phyloP scores from a whole-genome alignment of 1,284 basidiomycete genomes.

The Austropuccinia psidii region DNA sequence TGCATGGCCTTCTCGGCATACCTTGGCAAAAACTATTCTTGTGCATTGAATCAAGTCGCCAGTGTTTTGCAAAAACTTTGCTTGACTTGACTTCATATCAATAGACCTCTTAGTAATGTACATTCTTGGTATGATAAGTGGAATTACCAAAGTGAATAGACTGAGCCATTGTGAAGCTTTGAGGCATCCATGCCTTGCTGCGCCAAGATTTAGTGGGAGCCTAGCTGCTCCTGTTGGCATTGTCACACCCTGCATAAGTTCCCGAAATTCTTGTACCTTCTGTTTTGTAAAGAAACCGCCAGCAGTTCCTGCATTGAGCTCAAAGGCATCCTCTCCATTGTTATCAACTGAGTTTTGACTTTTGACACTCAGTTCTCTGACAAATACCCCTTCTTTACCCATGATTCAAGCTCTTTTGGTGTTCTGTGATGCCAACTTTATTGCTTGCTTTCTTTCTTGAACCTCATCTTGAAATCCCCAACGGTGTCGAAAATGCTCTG shows the following conservation, averaged over 20 bases:
- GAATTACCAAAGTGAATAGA: background rate
- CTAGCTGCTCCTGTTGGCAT: background rate
- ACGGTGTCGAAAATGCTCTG: background rate
- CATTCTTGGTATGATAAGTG: background rate
- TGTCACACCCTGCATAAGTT: background rate
- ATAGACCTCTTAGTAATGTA: background rate
- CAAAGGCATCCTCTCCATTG: background rate
- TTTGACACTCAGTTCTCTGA: background rate
- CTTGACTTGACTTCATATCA: background rate
- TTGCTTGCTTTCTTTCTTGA: background rate
- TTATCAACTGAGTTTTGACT: background rate
- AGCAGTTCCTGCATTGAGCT: background rate
- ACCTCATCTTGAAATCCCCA: background rate
- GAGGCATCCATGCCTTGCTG: background rate
- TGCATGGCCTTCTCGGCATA: background rate
- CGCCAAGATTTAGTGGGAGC: background rate
- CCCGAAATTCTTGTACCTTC: too few species aligned
- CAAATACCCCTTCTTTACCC: background rate
- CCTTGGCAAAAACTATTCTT: background rate
- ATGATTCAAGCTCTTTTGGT: background rate
- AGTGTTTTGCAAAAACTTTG: too few species aligned
- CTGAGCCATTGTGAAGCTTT: background rate
- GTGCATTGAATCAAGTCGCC: background rate
- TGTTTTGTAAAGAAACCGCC: background rate
- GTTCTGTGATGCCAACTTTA: background rate